Conservation (phyloP, 129 eudicot species). For the Ambrosia trifida region DNA sequence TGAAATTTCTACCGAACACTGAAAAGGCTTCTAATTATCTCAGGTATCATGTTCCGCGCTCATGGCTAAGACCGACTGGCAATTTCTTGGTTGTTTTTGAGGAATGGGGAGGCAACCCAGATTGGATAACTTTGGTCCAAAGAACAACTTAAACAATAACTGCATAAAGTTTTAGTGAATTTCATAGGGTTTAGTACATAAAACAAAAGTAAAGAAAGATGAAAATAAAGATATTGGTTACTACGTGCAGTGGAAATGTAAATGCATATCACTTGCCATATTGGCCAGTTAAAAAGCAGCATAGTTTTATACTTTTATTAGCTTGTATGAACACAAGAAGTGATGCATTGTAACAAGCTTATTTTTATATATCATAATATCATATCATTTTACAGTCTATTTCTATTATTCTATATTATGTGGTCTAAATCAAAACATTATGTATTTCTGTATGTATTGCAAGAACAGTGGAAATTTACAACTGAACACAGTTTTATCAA, state of each 20-base stretch:
- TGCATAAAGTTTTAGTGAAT: conserved; percentile 8
- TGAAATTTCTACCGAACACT: conserved; percentile 8
- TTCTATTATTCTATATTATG: neutral
- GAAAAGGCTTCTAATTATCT: conserved; percentile 22
- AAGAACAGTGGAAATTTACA: neutral
- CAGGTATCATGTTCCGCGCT: conserved; percentile 91
- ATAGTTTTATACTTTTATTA: conserved; percentile 25
- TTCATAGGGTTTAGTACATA: conserved; percentile 31
- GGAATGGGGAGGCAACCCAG: conserved; percentile 84
- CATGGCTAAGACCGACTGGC: conserved; percentile 68
- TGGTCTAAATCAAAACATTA: conserved; percentile 7
- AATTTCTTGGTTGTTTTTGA: conserved; percentile 77
- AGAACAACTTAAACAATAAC: conserved; percentile 32
- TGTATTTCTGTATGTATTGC: conserved; percentile 14
- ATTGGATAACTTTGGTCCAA: conserved; percentile 60
- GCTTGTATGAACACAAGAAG: conserved; percentile 25
- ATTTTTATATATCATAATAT: conserved; percentile 15
- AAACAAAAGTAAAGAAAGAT: conserved; percentile 19
- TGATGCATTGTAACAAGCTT: conserved; percentile 26
- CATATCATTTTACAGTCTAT: conserved; percentile 11
- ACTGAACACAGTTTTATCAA: neutral
- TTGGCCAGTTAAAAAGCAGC: conserved; percentile 26
- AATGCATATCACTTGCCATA: conserved; percentile 35
- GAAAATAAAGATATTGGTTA: conserved; percentile 34
- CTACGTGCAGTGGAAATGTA: conserved; percentile 43